These are phyloP conservation scores for Xylaria sp. DNA, from an alignment of 2,329 filamentous ascomycete genomes.

Conservation along the genomic window DNA sequence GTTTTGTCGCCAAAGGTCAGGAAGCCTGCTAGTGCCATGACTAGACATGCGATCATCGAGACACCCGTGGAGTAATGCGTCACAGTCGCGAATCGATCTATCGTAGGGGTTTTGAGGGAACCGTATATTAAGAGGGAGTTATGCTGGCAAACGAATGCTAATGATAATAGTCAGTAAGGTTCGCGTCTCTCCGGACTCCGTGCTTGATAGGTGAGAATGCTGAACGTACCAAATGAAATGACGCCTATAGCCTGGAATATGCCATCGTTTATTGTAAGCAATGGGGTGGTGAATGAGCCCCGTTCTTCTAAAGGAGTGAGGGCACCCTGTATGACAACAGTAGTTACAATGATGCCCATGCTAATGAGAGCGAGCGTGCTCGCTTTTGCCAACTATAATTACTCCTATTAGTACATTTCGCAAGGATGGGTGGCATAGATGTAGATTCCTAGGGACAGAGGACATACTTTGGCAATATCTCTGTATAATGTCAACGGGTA, in stretches of 20 bases:
- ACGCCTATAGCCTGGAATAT: slow-evolving; percentile 97
- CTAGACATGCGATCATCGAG: slow-evolving; percentile 90
- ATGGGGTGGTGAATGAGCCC: slow-evolving; percentile 75
- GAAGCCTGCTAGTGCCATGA: slow-evolving; percentile 90
- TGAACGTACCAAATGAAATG: slow-evolving; percentile 86
- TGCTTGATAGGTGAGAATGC: neutral
- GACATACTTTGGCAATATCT: slow-evolving; percentile 89
- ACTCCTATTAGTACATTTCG: slow-evolving; percentile 17
- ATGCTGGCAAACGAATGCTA: slow-evolving; percentile 81
- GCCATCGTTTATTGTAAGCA: slow-evolving; percentile 84
- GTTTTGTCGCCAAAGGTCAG: slow-evolving; percentile 93
- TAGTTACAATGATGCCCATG: slow-evolving; percentile 90
- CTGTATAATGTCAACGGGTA: slow-evolving; percentile 93
- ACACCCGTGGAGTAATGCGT: slow-evolving; percentile 93
- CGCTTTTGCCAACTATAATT: slow-evolving; percentile 88
- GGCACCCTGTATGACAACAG: slow-evolving; percentile 85
- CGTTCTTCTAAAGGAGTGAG: slow-evolving; percentile 76
- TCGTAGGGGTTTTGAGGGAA: slow-evolving; percentile 90
- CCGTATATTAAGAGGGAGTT: slow-evolving; percentile 98
- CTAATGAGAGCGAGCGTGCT: slow-evolving; percentile 92
- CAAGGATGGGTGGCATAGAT: neutral
- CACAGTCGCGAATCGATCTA: slow-evolving; percentile 92
- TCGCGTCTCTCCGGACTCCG: neutral
- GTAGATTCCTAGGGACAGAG: slow-evolving; percentile 50
- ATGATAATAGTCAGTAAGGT: slow-evolving; percentile 47